A percentile compares a stretch with the other conserved stretches of the same genome.
Evolutionary conservation across 225 moss, liverwort and hornwort species (phyloP).

Genomic region (Pseudoscleropodium purum): DNA sequence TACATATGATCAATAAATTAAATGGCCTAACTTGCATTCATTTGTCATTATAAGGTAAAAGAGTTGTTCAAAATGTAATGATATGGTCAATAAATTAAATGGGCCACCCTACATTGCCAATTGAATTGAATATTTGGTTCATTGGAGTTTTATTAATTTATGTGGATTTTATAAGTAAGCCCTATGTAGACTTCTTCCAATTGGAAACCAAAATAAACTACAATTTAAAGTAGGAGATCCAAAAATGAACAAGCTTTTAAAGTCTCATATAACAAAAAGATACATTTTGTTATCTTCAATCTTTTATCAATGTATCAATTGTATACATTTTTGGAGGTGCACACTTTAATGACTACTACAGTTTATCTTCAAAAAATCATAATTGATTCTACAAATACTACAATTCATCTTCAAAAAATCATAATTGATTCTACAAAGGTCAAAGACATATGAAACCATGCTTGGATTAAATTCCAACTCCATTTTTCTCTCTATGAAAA

Average conservation of each 20-base stretch:
- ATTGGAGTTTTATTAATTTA: not conserved
- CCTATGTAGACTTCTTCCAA: not conserved
- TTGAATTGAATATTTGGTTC: not conserved
- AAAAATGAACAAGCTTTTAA: not conserved
- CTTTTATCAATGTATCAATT: rapidly evolving
- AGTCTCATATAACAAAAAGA: rapidly evolving
- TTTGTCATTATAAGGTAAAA: not conserved
- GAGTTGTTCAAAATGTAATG: not conserved
- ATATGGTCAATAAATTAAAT: not conserved
- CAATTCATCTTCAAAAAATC: not conserved
- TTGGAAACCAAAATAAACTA: not conserved
- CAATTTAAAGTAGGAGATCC: not conserved
- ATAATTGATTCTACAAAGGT: not conserved
- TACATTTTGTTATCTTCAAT: not conserved
- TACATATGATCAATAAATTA: not conserved
- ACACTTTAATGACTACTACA: rapidly evolving
- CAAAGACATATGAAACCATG: not conserved
- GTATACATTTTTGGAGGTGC: not conserved
- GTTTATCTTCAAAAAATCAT: not conserved
- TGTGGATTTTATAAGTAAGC: not conserved
- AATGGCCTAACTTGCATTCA: not conserved
- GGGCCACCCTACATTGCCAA: not conserved
- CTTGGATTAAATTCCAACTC: not conserved
- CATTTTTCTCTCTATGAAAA: not conserved
- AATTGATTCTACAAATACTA: rapidly evolving